These are phyloP conservation scores for Agrocybe pediades DNA, from an alignment of 768 basidiomycete genomes.

Conservation along the genomic window DNA sequence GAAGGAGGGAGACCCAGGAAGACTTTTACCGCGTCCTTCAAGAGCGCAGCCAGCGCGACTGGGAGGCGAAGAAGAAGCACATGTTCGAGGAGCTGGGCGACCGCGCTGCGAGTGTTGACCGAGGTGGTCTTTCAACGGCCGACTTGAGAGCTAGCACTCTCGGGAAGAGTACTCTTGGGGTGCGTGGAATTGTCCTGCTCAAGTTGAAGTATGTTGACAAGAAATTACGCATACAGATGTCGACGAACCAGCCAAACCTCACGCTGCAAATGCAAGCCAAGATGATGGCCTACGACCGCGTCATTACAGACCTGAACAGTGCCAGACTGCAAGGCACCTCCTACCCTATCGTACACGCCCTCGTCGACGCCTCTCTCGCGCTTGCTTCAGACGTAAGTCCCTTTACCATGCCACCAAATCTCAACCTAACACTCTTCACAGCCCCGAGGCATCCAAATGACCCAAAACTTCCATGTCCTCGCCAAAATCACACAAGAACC, in stretches of 20 bases:
- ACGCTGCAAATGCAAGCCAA: conserved; percentile 85
- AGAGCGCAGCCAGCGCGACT: conserved; percentile 73
- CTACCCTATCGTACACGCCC: conserved; percentile 73
- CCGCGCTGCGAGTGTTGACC: conserved; percentile 57
- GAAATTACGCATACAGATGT: conserved; percentile 25
- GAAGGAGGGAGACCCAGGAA: conserved; percentile 79
- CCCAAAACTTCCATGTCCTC: conserved; percentile 73
- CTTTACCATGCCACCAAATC: neutral
- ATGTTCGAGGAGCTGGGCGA: conserved; percentile 90
- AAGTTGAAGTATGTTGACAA: too few species aligned
- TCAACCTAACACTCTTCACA: conserved; percentile 20
- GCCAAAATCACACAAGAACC: conserved; percentile 78
- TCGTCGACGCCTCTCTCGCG: conserved; percentile 68
- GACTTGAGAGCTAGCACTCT: conserved; percentile 67
- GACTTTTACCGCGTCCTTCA: conserved; percentile 84
- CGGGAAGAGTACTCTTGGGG: conserved; percentile 55
- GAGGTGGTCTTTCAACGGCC: conserved; percentile 43
- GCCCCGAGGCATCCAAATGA: conserved; percentile 59
- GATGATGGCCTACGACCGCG: conserved; percentile 95
- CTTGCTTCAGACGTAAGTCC: conserved; percentile 57
- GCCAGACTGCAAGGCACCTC: conserved; percentile 72
- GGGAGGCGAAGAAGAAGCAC: conserved; percentile 89
- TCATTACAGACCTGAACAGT: conserved; percentile 75
- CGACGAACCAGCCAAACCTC: conserved; percentile 48
- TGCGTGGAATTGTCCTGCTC: conserved; percentile 32